Percentiles rank a stretch among this genome's conserved stretches.
Conservation (phyloP, 192 early-diverging fungal genomes). For the Podila epicladia region DNA sequence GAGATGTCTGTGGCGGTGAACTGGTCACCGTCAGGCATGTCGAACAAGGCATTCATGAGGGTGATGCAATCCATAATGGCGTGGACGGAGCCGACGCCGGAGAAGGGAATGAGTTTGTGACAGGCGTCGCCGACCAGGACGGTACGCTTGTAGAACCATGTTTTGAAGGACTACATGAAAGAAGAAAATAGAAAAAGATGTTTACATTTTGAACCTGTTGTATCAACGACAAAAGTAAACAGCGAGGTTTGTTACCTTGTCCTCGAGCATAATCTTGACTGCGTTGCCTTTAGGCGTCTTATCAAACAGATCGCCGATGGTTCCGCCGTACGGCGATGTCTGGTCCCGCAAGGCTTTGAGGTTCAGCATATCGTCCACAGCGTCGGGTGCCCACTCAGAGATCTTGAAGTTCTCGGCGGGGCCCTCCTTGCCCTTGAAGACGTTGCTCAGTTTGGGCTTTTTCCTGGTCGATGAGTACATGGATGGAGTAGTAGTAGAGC, state of each 20-base stretch:
- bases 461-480: neutral
- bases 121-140: constrained; percentile 15
- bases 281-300: constrained; percentile 20
- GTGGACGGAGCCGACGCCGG: neutral
- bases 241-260: constrained; percentile 12
- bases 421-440: neutral
- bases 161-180: constrained; percentile 6
- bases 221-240: no score
- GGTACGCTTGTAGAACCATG: constrained; percentile 6
- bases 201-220: neutral
- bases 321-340: constrained; percentile 17
- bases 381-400: constrained; percentile 28
- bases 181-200: no score
- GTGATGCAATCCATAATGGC: neutral
- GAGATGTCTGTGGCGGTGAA: constrained; percentile 24
- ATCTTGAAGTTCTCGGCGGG: constrained; percentile 20
- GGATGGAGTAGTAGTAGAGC: neutral
- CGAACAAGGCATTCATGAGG: neutral
- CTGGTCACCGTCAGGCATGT: neutral
- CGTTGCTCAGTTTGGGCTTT: neutral
- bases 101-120: constrained; percentile 14
- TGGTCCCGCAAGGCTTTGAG: constrained; percentile 18
- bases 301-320: constrained; percentile 21
- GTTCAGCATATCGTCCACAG: constrained; percentile 13
- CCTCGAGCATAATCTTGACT: constrained; percentile 23